Base-by-base conservation (phyloP, 169 alveolate species). In the Cyclospora cayetanensis region DNA sequence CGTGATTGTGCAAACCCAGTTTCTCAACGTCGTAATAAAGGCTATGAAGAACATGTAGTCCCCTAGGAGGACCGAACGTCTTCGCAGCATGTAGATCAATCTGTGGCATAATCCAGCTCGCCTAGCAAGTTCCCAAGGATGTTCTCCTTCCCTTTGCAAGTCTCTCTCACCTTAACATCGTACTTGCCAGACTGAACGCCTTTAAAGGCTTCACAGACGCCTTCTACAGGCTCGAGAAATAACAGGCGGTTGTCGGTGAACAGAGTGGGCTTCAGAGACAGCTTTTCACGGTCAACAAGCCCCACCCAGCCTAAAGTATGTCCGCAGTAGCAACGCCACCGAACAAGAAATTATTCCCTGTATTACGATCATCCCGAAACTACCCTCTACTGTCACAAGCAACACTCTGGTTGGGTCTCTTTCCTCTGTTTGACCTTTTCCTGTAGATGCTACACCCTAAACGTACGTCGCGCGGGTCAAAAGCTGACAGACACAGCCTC, bases 271-370 rank as follows among this genome's bases (percentile, higher is more conserved):
- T 93, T 91, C 82, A 95, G 53, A 29, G 60, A 37, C 79, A 95
- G 43, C 37, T 92, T 94, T 31, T 93, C 96, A 39, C 93, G 93
- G 35, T 95, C 93, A 29, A 96, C 63, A 52, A 95, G 60, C 27
- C 95, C 93, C 90, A 88, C 92, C 96, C 96, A 95, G n/a, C 96
- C 96, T 93, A 60, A 46, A 65, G 1, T n/a, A n/a, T 11, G 41
- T 11, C 88, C 9, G 88, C 9, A 46, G n/a, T n/a, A n/a, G n/a
- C 12, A 27, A 5, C 7, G 0, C 46, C 83, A 11, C 50, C 83
- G 37, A 66, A 27, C 79, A 12, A 37, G 20, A 22, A 20, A 22
- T 18, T 1, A 29, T 0, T 0, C 31, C 4, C 4, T 29, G 37
- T 7, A 20, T 25, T 66, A 20, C 79, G 9, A 4, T 4, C 18